Evolutionary conservation across 306 rosid genomes (phyloP).

Genomic region (Vigna nakashimae): DNA sequence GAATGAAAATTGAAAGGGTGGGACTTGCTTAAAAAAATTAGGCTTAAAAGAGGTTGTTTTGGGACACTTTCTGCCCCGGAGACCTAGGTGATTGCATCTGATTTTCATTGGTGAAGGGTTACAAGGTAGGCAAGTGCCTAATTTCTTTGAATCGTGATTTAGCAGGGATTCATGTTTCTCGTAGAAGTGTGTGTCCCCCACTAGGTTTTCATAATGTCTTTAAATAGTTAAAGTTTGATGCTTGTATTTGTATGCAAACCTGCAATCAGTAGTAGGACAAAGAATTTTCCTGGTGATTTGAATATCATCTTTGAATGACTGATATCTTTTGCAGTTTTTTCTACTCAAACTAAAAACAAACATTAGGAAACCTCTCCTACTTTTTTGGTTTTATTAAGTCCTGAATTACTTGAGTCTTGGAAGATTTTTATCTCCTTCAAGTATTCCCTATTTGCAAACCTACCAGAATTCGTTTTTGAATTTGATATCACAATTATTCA

Average conservation of each 20-base stretch:
- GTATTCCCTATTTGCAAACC: background rate
- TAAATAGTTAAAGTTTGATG: background rate
- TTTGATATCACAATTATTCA: background rate
- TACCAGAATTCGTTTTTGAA: background rate
- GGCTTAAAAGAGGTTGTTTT: background rate
- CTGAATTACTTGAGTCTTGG: background rate
- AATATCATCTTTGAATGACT: background rate
- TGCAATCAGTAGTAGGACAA: background rate
- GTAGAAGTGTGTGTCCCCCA: too few species aligned
- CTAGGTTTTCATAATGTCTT: too few species aligned
- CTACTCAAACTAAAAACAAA: too few species aligned
- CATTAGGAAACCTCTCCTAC: too few species aligned
- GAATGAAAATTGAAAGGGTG: background rate
- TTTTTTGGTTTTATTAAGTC: background rate
- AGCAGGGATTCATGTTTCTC: background rate
- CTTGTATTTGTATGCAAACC: background rate
- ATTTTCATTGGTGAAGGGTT: background rate
- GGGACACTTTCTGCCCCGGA: background rate
- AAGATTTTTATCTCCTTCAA: conserved; percentile 5
- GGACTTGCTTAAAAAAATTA: background rate
- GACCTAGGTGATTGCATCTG: background rate
- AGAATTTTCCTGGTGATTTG: background rate
- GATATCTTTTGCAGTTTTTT: background rate
- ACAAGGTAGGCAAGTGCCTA: background rate
- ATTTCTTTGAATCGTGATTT: too few species aligned